Evolutionary conservation across 1,139 yeast species (phyloP).

Genomic region (Saccharomyces hybrid): DNA sequence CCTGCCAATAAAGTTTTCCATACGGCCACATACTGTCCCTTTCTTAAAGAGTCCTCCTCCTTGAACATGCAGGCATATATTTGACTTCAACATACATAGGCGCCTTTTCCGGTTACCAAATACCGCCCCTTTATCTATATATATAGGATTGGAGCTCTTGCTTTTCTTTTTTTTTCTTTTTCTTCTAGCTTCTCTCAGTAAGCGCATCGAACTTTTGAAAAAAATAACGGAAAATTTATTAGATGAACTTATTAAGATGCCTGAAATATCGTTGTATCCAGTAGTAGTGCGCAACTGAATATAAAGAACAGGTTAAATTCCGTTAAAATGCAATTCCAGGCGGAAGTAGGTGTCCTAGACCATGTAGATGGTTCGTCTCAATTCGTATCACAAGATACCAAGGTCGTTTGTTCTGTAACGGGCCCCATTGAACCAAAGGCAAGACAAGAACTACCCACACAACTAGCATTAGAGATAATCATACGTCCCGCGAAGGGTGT

Average conservation of each 20-base stretch:
- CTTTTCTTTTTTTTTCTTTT: constrained; percentile 1
- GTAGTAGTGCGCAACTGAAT: neutral
- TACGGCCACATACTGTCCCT: constrained; percentile 44
- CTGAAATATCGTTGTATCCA: neutral
- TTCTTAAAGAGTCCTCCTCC: constrained; percentile 42
- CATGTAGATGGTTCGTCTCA: constrained; percentile 80
- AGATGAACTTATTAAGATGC: neutral
- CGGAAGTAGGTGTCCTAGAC: constrained; percentile 34
- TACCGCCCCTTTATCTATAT: neutral
- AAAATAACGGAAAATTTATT: neutral
- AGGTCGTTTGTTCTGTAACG: constrained; percentile 66
- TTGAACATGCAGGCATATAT: constrained; percentile 8
- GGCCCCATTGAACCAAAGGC: constrained; percentile 88
- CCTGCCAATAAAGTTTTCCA: constrained; percentile 54
- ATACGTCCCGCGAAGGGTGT: constrained; percentile 75
- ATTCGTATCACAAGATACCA: constrained; percentile 43
- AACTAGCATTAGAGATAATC: constrained; percentile 70
- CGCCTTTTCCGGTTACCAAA: neutral
- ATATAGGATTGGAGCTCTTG: neutral
- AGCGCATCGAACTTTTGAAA: neutral
- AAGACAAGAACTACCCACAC: constrained; percentile 78
- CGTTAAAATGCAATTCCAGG: constrained; percentile 8
- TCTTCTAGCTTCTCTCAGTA: neutral
- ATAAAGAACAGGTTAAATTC: neutral
- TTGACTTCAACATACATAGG: too few relatives aligned